These are phyloP conservation scores for Aspergillus glaucus DNA, from an alignment of 2,329 filamentous ascomycete species.

Conservation along the genomic window DNA sequence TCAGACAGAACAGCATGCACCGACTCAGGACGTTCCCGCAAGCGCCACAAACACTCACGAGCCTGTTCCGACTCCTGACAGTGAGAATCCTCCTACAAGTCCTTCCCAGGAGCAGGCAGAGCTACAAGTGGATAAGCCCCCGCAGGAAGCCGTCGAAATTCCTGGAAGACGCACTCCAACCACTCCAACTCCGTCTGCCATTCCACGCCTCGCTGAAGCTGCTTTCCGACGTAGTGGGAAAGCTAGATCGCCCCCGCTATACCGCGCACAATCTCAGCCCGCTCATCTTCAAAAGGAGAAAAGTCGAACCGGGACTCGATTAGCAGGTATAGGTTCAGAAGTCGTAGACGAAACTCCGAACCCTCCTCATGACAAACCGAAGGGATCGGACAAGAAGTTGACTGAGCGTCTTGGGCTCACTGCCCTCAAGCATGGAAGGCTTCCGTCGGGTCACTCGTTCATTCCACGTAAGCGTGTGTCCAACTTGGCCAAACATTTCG, in stretches of 20 bases:
- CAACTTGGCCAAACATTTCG: conserved; percentile 89
- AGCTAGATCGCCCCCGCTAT: conserved; percentile 41
- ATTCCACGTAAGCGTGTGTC: conserved; percentile 87
- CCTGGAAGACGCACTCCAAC: conserved; percentile 8
- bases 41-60: conserved; percentile 4
- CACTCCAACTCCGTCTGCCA: conserved; percentile 30
- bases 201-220: conserved; percentile 35
- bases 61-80: conserved; percentile 3
- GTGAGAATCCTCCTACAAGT: conserved; percentile 6
- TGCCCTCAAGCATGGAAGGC: conserved; percentile 54
- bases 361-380: conserved; percentile 25
- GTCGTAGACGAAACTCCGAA: conserved; percentile 16
- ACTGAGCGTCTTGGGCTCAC: conserved; percentile 64
- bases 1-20: conserved; percentile 17
- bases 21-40: conserved; percentile 5
- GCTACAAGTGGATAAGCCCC: conserved; percentile 5
- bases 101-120: conserved; percentile 9
- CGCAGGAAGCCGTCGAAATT: conserved; percentile 8
- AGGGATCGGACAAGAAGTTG: conserved; percentile 64
- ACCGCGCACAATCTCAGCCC: conserved; percentile 49
- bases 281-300: conserved; percentile 29
- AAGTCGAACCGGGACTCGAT: conserved; percentile 12
- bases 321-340: conserved; percentile 17
- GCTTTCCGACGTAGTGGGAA: conserved; percentile 31
- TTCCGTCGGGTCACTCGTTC: conserved; percentile 55